These are phyloP conservation scores for Jacaranda copaia DNA, from an alignment of 257 asterid species.

Conservation along the genomic window DNA sequence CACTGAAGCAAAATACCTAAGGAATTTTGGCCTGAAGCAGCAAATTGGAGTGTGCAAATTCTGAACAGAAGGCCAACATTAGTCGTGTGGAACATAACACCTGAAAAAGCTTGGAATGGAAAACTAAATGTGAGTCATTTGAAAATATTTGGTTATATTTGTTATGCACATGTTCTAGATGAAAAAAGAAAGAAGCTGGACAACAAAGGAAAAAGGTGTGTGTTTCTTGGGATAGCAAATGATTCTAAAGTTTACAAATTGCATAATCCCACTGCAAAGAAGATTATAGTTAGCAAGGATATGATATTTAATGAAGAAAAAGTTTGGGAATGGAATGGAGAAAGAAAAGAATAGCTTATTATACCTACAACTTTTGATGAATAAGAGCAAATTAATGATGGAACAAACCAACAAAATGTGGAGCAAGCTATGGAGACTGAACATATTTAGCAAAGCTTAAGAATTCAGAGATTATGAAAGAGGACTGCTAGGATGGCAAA, in stretches of 20 bases:
- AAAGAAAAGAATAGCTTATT: neutral
- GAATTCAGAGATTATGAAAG: too few species aligned
- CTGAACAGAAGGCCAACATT: slow-evolving; percentile 13
- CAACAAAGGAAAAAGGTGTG: too few species aligned
- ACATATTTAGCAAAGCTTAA: too few species aligned
- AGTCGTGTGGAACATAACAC: neutral
- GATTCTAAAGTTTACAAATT: neutral
- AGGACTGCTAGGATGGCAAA: too few species aligned
- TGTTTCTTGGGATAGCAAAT: neutral
- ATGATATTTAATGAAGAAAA: neutral
- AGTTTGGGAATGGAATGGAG: neutral
- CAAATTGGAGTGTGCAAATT: neutral
- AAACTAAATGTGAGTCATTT: too few species aligned
- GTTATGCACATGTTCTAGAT: too few species aligned
- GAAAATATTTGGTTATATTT: too few species aligned
- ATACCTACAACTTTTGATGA: neutral
- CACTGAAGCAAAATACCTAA: neutral
- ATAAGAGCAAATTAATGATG: too few species aligned
- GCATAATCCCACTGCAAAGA: neutral
- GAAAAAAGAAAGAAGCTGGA: too few species aligned
- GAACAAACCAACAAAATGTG: too few species aligned
- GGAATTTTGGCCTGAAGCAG: neutral
- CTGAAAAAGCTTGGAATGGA: neutral
- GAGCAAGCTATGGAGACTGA: too few species aligned
- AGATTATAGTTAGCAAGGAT: neutral